These are phyloP conservation scores for Leccinum huronense DNA, from an alignment of 1,284 basidiomycete genomes.

Conservation along the genomic window DNA sequence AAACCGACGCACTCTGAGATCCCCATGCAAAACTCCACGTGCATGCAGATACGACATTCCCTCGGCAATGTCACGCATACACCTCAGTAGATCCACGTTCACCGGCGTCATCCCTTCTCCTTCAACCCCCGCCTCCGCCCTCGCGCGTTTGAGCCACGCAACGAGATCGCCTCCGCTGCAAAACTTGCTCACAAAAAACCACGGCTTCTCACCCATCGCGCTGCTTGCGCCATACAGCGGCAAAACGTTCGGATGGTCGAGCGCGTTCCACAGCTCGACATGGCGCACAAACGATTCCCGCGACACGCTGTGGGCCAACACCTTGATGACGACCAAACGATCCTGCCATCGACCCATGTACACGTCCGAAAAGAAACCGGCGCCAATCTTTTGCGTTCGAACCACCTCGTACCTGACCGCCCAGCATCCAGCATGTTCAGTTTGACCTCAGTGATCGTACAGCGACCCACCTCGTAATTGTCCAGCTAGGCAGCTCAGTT, in stretches of 20 bases:
- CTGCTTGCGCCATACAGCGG: slow-evolving; percentile 61
- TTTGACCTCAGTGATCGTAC: neutral
- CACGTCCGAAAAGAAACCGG: slow-evolving; percentile 70
- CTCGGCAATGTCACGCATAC: slow-evolving; percentile 68
- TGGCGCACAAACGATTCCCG: slow-evolving; percentile 51
- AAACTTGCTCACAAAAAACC: slow-evolving; percentile 71
- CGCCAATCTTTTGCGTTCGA: slow-evolving; percentile 59
- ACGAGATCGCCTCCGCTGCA: slow-evolving; percentile 44
- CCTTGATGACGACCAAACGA: slow-evolving; percentile 60
- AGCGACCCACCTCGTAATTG: slow-evolving; percentile 54
- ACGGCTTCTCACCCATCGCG: slow-evolving; percentile 54
- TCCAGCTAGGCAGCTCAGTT: slow-evolving; percentile 62
- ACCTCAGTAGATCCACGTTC: slow-evolving; percentile 51
- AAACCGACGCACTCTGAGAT: slow-evolving; percentile 54
- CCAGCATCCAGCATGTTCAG: slow-evolving; percentile 2
- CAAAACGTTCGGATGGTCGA: slow-evolving; percentile 54
- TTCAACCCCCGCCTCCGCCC: neutral
- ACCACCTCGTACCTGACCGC: slow-evolving; percentile 57
- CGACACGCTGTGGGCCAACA: slow-evolving; percentile 48
- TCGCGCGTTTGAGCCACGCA: slow-evolving; percentile 37
- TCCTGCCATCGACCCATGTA: slow-evolving; percentile 64
- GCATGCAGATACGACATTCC: slow-evolving; percentile 76
- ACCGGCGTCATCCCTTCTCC: neutral
- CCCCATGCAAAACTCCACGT: slow-evolving; percentile 66
- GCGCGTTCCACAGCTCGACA: slow-evolving; percentile 50